phyloP scores from a whole-genome alignment of 768 basidiomycete genomes.

The Tylopilus vinaceipallidus region DNA sequence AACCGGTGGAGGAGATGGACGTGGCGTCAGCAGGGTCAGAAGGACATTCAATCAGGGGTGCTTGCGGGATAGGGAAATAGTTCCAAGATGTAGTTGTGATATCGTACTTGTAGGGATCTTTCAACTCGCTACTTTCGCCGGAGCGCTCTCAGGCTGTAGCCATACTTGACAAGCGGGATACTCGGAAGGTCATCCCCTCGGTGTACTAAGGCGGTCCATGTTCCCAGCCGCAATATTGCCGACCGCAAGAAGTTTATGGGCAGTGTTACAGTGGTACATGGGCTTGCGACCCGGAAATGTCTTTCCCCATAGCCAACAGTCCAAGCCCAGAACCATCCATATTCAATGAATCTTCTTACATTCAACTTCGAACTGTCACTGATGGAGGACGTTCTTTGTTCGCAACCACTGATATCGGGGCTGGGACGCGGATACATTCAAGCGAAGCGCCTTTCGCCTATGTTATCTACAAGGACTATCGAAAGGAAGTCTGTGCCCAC shows the following conservation, averaged over 20 bases:
- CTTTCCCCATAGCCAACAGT: neutral
- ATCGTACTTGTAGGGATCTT: neutral
- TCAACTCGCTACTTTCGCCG: neutral
- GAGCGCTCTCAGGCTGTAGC: too few species aligned
- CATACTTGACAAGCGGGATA: too few species aligned
- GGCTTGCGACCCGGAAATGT: slow-evolving; percentile 1
- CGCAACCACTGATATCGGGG: slow-evolving; percentile 40
- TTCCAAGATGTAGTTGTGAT: slow-evolving; percentile 9
- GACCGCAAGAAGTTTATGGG: too few species aligned
- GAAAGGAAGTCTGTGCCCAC: slow-evolving; percentile 63
- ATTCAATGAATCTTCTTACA: slow-evolving; percentile 9
- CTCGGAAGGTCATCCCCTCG: too few species aligned
- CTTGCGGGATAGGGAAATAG: neutral
- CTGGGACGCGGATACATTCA: slow-evolving; percentile 43
- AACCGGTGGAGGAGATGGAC: slow-evolving; percentile 11
- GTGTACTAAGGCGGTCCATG: too few species aligned
- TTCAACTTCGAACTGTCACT: slow-evolving; percentile 34
- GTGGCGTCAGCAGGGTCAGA: neutral
- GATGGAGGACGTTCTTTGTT: slow-evolving; percentile 56
- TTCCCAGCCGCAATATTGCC: too few species aligned
- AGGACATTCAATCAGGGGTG: too few species aligned
- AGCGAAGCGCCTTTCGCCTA: slow-evolving; percentile 51
- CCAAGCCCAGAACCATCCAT: neutral
- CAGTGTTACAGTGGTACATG: too few species aligned
- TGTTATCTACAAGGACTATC: slow-evolving; percentile 60